Percentiles rank a stretch among this genome's conserved stretches.
phyloP scores from a whole-genome alignment of 176 grass and related monocot genomes.

The Musa acuminata region DNA sequence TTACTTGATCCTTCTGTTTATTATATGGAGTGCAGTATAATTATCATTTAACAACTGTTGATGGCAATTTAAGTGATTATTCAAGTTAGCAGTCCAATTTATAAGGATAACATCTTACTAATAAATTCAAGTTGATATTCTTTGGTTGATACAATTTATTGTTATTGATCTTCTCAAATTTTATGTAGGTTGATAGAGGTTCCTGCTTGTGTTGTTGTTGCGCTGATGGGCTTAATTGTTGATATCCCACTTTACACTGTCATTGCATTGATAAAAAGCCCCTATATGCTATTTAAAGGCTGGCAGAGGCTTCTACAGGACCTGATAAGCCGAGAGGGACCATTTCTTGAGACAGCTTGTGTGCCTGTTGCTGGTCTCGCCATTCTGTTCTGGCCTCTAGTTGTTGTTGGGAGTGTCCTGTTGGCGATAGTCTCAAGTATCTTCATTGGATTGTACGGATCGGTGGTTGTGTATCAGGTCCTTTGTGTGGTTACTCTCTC shows the following conservation, averaged over 20 bases:
- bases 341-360: slow-evolving; percentile 76
- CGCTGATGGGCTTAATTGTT: slow-evolving; percentile 51
- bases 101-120: too few relatives aligned
- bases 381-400: slow-evolving; percentile 82
- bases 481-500: not conserved
- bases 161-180: not conserved
- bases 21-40: too few relatives aligned
- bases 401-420: slow-evolving; percentile 72
- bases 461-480: slow-evolving; percentile 85
- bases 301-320: slow-evolving; percentile 92
- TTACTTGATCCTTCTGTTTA: too few relatives aligned
- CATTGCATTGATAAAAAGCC: slow-evolving; percentile 81
- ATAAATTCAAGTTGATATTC: not conserved
- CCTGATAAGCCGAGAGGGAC: slow-evolving; percentile 73
- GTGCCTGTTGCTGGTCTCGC: slow-evolving; percentile 77
- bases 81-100: not conserved
- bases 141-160: not conserved
- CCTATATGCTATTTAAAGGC: slow-evolving; percentile 98
- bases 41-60: too few relatives aligned
- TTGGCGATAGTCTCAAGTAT: slow-evolving; percentile 76
- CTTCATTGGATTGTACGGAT: slow-evolving; percentile 85
- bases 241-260: slow-evolving; percentile 81
- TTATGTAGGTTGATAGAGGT: slow-evolving; percentile 62
- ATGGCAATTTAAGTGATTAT: not conserved
- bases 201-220: slow-evolving; percentile 53